These are phyloP conservation scores for Chrysanthemum seticuspe DNA, from an alignment of 129 eudicot species.

Conservation along the genomic window DNA sequence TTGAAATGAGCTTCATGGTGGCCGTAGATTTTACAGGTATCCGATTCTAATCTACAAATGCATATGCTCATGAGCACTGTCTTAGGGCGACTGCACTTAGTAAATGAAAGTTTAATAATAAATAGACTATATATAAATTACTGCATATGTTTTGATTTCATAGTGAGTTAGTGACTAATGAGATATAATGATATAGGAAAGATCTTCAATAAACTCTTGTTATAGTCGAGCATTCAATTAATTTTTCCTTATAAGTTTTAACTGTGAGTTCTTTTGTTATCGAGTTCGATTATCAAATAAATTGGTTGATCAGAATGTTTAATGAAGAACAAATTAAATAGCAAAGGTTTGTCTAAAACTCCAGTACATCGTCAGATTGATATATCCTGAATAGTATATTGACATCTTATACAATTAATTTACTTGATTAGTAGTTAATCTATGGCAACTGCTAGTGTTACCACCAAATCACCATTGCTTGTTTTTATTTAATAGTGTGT, in stretches of 20 bases:
- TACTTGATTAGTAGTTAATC: neutral
- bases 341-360: neutral
- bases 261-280: neutral
- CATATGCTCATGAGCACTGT: neutral
- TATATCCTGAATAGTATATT: neutral
- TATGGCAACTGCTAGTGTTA: neutral
- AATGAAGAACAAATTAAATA: neutral
- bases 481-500: neutral
- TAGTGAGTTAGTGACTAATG: conserved; percentile 1
- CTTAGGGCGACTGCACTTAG: conserved; percentile 5
- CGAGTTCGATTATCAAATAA: neutral
- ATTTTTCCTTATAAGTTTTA: conserved; percentile 1
- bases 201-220: neutral
- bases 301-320: conserved; percentile 7
- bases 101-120: neutral
- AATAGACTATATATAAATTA: neutral
- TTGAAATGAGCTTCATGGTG: conserved; percentile 96
- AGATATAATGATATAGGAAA: neutral
- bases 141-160: conserved; percentile 1
- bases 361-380: conserved; percentile 14
- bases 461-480: neutral
- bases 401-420: neutral
- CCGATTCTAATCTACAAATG: neutral
- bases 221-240: neutral
- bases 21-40: conserved; percentile 97